These are phyloP conservation scores for Wickerhamomyces ciferrii DNA, from an alignment of 805 yeast species.

Conservation along the genomic window DNA sequence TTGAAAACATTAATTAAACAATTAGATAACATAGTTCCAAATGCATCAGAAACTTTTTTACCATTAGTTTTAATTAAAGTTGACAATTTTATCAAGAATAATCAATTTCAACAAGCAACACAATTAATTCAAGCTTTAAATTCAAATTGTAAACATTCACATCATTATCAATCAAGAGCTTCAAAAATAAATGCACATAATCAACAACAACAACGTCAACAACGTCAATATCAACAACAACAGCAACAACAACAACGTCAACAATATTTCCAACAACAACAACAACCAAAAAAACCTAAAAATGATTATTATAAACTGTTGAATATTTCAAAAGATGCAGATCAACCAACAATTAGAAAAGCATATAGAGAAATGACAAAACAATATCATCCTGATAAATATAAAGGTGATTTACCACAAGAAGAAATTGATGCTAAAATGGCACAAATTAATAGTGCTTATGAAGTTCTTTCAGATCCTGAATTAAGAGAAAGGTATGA, in stretches of 20 bases:
- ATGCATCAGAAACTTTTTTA: conserved; percentile 24
- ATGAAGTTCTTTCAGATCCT: conserved; percentile 73
- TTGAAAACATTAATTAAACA: conserved; percentile 24
- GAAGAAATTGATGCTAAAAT: conserved; percentile 76
- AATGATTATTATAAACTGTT: conserved; percentile 79
- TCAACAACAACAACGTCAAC: conserved; percentile 38
- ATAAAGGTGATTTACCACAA: conserved; percentile 59
- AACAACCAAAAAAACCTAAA: conserved; percentile 25
- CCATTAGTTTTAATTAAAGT: conserved; percentile 31
- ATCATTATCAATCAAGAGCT: conserved; percentile 26
- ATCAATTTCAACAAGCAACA: conserved; percentile 34
- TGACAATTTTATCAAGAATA: conserved; percentile 29
- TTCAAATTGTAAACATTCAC: conserved; percentile 27
- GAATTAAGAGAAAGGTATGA: conserved; percentile 66
- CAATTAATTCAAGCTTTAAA: conserved; percentile 34
- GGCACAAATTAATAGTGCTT: conserved; percentile 91
- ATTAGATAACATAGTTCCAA: conserved; percentile 9
- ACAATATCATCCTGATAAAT: conserved; percentile 90
- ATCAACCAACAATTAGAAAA: conserved; percentile 65
- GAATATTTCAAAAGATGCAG: conserved; percentile 63
- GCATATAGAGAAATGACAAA: conserved; percentile 77
- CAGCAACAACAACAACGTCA: conserved; percentile 34
- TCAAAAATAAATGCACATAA: conserved; percentile 29
- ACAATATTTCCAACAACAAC: conserved; percentile 28
- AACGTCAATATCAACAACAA: conserved; percentile 41